Percentiles rank a stretch among this genome's conserved stretches.
Conservation (phyloP, 163 green algal species). For the Chlorella variabilis region DNA sequence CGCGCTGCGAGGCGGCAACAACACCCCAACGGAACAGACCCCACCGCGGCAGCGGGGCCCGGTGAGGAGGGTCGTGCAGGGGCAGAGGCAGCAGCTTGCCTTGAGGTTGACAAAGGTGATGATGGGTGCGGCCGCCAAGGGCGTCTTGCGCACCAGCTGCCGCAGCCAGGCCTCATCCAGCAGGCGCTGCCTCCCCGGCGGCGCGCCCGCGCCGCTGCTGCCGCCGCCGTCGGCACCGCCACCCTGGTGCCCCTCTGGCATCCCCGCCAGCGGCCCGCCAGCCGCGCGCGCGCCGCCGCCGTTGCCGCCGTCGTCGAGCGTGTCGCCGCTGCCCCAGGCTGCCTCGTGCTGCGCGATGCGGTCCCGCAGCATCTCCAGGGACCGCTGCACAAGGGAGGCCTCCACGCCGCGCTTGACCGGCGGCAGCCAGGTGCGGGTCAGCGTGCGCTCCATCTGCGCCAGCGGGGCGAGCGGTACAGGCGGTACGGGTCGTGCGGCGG, state of each 20-base stretch:
- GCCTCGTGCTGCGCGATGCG: conserved; percentile 9
- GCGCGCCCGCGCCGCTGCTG: not conserved
- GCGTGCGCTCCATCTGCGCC: conserved; percentile 8
- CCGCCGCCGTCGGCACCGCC: not conserved
- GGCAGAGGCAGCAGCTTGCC: not conserved
- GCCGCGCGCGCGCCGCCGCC: too few species aligned
- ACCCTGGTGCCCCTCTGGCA: not conserved
- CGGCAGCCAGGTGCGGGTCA: not conserved
- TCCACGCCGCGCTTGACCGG: not conserved
- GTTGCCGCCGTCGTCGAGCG: not conserved
- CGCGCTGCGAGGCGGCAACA: too few species aligned
- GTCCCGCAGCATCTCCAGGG: conserved; percentile 11
- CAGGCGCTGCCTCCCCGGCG: not conserved
- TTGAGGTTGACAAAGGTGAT: conserved; percentile 8
- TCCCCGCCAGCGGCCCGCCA: not conserved
- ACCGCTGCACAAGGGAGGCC: conserved; percentile 1
- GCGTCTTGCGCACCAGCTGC: not conserved
- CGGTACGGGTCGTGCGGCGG: too few species aligned
- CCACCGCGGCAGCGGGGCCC: too few species aligned
- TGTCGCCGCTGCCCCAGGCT: not conserved
- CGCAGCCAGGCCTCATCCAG: not conserved
- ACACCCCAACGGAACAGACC: too few species aligned
- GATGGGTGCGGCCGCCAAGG: not conserved
- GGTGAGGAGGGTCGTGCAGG: too few species aligned
- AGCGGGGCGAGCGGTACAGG: too few species aligned